Percentiles rank a stretch among this genome's conserved stretches.
Conservation (phyloP, 805 yeast species). For the Pichia nanzhaoensis region DNA sequence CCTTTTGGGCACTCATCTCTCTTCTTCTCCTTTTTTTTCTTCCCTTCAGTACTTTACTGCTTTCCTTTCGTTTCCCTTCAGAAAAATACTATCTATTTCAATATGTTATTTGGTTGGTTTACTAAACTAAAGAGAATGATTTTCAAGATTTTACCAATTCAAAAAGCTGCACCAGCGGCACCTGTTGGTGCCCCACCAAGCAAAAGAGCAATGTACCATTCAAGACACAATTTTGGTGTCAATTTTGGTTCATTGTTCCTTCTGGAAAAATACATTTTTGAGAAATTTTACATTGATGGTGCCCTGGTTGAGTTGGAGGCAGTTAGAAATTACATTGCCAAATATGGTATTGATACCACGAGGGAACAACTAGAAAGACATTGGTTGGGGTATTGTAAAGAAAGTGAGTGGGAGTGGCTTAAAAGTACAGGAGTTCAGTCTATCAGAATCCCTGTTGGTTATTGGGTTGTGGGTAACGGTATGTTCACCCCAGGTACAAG, state of each 20-base stretch:
- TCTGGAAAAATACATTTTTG: slow-evolving; percentile 73
- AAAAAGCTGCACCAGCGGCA: slow-evolving; percentile 25
- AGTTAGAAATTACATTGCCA: slow-evolving; percentile 40
- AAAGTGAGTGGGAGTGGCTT: slow-evolving; percentile 78
- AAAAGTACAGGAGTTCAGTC: slow-evolving; percentile 62
- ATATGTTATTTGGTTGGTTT: too few species aligned
- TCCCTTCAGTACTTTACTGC: too few species aligned
- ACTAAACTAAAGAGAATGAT: too few species aligned
- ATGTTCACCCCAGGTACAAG: slow-evolving; percentile 51
- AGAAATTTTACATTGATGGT: slow-evolving; percentile 50
- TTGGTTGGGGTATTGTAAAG: slow-evolving; percentile 56
- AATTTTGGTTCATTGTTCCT: slow-evolving; percentile 80
- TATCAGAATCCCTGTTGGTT: slow-evolving; percentile 84
- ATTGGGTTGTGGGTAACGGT: slow-evolving; percentile 78
- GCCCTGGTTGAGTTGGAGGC: slow-evolving; percentile 72
- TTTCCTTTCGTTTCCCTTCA: too few species aligned
- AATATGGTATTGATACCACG: slow-evolving; percentile 50
- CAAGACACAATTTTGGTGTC: slow-evolving; percentile 69
- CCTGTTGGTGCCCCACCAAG: slow-evolving; percentile 32
- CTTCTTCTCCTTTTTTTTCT: too few species aligned
- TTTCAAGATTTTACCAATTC: not conserved
- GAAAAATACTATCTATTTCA: too few species aligned
- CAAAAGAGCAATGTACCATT: slow-evolving; percentile 45
- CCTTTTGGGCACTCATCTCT: too few species aligned
- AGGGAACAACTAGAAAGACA: slow-evolving; percentile 49